Conservation (phyloP, 192 early-diverging fungal species). For the Umbelopsis isabellina region DNA sequence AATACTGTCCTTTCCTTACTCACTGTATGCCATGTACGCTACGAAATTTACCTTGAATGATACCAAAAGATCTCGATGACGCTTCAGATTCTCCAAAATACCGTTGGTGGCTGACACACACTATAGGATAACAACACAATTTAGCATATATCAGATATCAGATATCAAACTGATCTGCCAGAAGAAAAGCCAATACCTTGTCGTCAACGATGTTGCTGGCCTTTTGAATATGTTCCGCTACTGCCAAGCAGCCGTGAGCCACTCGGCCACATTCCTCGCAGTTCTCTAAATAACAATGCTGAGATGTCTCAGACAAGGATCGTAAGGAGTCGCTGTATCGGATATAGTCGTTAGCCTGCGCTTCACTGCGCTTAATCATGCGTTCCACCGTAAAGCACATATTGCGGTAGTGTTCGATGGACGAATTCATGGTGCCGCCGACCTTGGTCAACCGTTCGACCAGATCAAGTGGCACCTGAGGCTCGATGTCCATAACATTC, state of each 20-base stretch:
- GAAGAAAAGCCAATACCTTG: constrained; percentile 6
- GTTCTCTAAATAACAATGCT: constrained; percentile 56
- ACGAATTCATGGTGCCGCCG: constrained; percentile 42
- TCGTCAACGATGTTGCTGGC: constrained; percentile 44
- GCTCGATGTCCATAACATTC: constrained; percentile 35
- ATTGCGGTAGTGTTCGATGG: constrained; percentile 60
- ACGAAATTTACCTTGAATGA: constrained; percentile 48
- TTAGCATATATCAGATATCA: neutral
- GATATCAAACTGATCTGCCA: no score
- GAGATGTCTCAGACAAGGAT: constrained; percentile 54
- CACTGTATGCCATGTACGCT: neutral
- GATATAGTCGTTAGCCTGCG: constrained; percentile 54
- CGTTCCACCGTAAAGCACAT: constrained; percentile 59
- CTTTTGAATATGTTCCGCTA: constrained; percentile 50
- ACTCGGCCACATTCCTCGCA: constrained; percentile 61
- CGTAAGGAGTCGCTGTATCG: constrained; percentile 54
- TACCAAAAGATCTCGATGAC: constrained; percentile 66
- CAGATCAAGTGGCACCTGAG: constrained; percentile 56
- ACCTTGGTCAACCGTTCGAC: constrained; percentile 51
- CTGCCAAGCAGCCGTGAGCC: constrained; percentile 49
- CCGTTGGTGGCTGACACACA: constrained; percentile 43
- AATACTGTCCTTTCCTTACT: neutral
- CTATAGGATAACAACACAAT: neutral
- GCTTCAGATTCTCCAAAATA: constrained; percentile 62
- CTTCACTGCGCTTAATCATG: constrained; percentile 57